phyloP scores from a whole-genome alignment of 1,139 yeast genomes.

The Scheffersomyces insectosa region DNA sequence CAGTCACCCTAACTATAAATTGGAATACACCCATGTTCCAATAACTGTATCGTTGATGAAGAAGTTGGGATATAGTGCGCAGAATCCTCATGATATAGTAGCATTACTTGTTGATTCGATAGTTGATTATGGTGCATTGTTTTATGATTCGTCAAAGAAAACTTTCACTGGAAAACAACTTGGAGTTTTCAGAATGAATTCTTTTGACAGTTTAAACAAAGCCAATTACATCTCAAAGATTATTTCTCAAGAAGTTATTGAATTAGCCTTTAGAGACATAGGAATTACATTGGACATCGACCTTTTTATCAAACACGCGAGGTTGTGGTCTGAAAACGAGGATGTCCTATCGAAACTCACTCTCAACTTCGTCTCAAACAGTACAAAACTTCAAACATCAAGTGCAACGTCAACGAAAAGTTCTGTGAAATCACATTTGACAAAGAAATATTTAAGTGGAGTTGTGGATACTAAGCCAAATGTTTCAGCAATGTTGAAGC shows the following conservation, averaged over 20 bases:
- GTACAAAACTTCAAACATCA: slow-evolving; percentile 32
- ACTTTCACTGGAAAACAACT: slow-evolving; percentile 64
- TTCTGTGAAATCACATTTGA: slow-evolving; percentile 44
- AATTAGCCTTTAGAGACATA: slow-evolving; percentile 57
- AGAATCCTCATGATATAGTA: slow-evolving; percentile 41
- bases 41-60: slow-evolving; percentile 33
- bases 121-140: slow-evolving; percentile 64
- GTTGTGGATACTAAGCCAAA: slow-evolving; percentile 43
- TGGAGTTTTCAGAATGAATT: slow-evolving; percentile 66
- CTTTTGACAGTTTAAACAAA: slow-evolving; percentile 66
- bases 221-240: slow-evolving; percentile 60
- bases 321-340: slow-evolving; percentile 64
- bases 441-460: slow-evolving; percentile 47
- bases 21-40: slow-evolving; percentile 35
- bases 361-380: slow-evolving; percentile 34
- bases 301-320: slow-evolving; percentile 52
- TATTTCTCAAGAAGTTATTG: slow-evolving; percentile 62
- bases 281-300: slow-evolving; percentile 40
- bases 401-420: slow-evolving; percentile 34
- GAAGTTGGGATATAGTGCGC: slow-evolving; percentile 37
- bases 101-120: slow-evolving; percentile 47
- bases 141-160: slow-evolving; percentile 50
- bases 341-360: slow-evolving; percentile 47
- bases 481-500: slow-evolving; percentile 48
- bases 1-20: slow-evolving; percentile 13